phyloP scores from a whole-genome alignment of 495 filamentous ascomycete genomes.

The Letharia columbiana region DNA sequence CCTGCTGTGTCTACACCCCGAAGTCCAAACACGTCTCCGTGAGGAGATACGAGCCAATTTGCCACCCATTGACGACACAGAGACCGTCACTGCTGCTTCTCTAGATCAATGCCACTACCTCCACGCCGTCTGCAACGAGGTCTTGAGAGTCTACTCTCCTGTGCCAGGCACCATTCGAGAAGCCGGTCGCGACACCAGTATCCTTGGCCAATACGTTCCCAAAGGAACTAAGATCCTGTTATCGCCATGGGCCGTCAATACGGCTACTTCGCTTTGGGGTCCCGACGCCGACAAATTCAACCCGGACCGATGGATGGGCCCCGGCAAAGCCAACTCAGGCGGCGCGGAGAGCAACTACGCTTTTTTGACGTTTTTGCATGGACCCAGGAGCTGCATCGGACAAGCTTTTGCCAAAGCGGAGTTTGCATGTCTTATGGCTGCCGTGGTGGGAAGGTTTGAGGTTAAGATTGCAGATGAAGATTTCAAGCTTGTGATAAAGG shows the following conservation, averaged over 20 bases:
- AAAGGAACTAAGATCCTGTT: constrained; percentile 46
- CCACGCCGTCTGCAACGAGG: constrained; percentile 54
- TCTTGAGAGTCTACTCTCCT: constrained; percentile 49
- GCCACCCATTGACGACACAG: constrained; percentile 43
- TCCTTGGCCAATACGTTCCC: constrained; percentile 48
- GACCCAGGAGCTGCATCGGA: constrained; percentile 75
- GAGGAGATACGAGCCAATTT: constrained; percentile 54
- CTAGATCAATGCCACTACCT: constrained; percentile 53
- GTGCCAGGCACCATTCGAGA: constrained; percentile 55
- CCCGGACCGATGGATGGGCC: constrained; percentile 67
- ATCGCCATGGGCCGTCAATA: constrained; percentile 55
- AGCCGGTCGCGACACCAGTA: constrained; percentile 53
- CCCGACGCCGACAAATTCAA: constrained; percentile 68
- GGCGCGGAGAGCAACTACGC: constrained; percentile 57
- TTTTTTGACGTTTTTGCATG: constrained; percentile 77
- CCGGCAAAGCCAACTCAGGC: constrained; percentile 42
- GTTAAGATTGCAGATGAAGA: constrained; percentile 54
- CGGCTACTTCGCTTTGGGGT: constrained; percentile 71
- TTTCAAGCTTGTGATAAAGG: constrained; percentile 49
- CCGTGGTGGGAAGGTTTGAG: constrained; percentile 60
- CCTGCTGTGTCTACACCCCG: constrained; percentile 48
- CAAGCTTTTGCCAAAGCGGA: constrained; percentile 73
- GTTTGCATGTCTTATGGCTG: constrained; percentile 72
- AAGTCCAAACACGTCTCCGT: constrained; percentile 49
- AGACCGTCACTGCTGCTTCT: constrained; percentile 40